Evolutionary conservation across 78 protist genomes (phyloP), one percentile per base, ranked within the genome.

Genomic region (Diacronema lutheri): DNA sequence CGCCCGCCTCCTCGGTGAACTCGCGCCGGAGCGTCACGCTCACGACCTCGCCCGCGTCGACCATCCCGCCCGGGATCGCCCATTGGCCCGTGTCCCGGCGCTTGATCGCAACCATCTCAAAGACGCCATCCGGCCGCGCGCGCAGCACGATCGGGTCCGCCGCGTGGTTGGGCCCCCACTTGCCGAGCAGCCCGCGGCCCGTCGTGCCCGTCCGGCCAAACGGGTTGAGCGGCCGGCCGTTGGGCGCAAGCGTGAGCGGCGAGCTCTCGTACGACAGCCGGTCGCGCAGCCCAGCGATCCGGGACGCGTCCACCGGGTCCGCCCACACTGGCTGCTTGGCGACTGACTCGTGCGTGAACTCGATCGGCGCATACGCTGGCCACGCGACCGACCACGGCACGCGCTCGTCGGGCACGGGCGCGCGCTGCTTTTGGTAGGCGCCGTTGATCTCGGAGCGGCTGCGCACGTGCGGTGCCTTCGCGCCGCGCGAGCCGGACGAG

Each of bases 51-150:
- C 90, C 90, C 37, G 85, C 58, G 50, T 86, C 90, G 4, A 86
- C 90, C 90, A 86, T 86, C 55, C 90, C 90, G 71, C 90, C 90
- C 4, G 90, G 90, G 14, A 86, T 60, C 31, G 90, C 90, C 90
- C 90, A 86, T 12, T 6, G 25, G 37, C 76, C 50, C 50, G 50
- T 33, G 85, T 86, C 90, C 31, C 41, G 62, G 62, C 90, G 84
- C 60, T 40, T 0, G 81, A 86, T 86, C 40, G 83, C 81, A 37
- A 86, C 68, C 12, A 78, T 14, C 68, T 68, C n/a, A 3, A 68
- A 50, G 29, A 1, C 6, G 50, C 37, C 29, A 31, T 10, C 46
- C n/a, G 76, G 76, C 26, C 10, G 6, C 21, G 4, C 20, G 76
- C 76, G 76, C 76, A 44, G 35, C 76, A 68, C 76, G 40, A 68